phyloP scores from a whole-genome alignment of 306 rosid species.

The Cucurbita moschata region DNA sequence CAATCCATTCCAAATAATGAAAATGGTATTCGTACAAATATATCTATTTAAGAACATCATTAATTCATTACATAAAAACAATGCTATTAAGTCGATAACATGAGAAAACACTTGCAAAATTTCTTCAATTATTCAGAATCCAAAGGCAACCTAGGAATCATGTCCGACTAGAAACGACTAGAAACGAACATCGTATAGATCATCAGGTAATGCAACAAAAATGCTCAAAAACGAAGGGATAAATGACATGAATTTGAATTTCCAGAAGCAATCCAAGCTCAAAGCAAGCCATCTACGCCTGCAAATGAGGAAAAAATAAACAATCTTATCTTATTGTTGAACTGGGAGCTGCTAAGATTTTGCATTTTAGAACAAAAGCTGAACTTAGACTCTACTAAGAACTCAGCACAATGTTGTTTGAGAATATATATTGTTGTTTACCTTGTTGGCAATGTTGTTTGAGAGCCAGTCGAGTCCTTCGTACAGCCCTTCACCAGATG shows the following conservation, averaged over 20 bases:
- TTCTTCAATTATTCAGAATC: slow-evolving; percentile 5
- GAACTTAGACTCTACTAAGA: neutral
- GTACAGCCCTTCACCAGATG: slow-evolving; percentile 61
- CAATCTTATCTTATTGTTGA: neutral
- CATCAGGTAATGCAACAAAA: neutral
- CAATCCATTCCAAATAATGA: neutral
- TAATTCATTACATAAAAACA: slow-evolving; percentile 4
- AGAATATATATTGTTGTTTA: slow-evolving; percentile 6
- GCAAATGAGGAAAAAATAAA: neutral
- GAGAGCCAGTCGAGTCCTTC: slow-evolving; percentile 74
- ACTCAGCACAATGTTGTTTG: slow-evolving; percentile 30
- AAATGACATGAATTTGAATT: neutral
- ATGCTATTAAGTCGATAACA: slow-evolving; percentile 4
- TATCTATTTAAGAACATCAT: neutral
- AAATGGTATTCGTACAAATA: neutral
- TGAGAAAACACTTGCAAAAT: neutral
- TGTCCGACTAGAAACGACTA: neutral
- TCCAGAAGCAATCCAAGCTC: neutral
- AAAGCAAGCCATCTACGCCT: slow-evolving; percentile 3
- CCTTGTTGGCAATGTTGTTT: slow-evolving; percentile 53
- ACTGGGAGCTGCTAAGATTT: neutral
- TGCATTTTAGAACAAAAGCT: neutral
- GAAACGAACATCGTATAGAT: slow-evolving; percentile 1
- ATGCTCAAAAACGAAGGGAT: neutral
- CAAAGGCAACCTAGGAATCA: neutral